A percentile compares a stretch with the other conserved stretches of the same genome.
Evolutionary conservation across 2,329 filamentous ascomycete genomes (phyloP).

Genomic region (Ascochyta viciae-villosae): DNA sequence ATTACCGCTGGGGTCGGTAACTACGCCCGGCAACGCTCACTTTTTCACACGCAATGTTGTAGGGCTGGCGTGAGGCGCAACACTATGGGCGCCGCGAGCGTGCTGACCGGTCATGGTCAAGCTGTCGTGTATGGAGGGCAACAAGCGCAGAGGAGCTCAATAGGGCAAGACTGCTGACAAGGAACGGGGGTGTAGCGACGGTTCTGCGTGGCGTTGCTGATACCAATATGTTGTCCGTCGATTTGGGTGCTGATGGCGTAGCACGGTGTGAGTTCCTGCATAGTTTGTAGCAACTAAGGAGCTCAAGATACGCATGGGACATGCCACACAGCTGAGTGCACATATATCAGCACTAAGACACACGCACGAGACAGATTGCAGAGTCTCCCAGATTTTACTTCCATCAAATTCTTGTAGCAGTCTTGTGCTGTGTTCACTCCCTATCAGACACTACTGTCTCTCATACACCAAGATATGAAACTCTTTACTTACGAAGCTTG

Average conservation of each 20-base stretch:
- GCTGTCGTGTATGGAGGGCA: not conserved
- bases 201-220: conserved; percentile 7
- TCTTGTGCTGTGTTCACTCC: not conserved
- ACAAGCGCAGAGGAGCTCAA: not conserved
- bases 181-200: not conserved
- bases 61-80: conserved; percentile 9
- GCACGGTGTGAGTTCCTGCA: not conserved
- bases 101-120: not conserved
- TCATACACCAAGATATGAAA: conserved; percentile 15
- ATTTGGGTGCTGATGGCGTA: not conserved
- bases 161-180: not conserved
- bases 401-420: not conserved
- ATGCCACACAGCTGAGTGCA: conserved; percentile 1
- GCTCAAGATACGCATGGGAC: not conserved
- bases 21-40: not conserved
- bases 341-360: conserved; percentile 2
- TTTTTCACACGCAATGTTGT: not conserved
- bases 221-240: not conserved
- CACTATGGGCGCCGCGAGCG: conserved; percentile 1
- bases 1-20: not conserved
- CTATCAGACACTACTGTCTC: not conserved
- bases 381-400: not conserved
- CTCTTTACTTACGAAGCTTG: conserved; percentile 28
- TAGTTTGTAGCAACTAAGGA: not conserved
- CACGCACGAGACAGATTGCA: not conserved